Evolutionary conservation across 2,329 filamentous ascomycete genomes (phyloP).

Genomic region (Neonectria neomacrospora): DNA sequence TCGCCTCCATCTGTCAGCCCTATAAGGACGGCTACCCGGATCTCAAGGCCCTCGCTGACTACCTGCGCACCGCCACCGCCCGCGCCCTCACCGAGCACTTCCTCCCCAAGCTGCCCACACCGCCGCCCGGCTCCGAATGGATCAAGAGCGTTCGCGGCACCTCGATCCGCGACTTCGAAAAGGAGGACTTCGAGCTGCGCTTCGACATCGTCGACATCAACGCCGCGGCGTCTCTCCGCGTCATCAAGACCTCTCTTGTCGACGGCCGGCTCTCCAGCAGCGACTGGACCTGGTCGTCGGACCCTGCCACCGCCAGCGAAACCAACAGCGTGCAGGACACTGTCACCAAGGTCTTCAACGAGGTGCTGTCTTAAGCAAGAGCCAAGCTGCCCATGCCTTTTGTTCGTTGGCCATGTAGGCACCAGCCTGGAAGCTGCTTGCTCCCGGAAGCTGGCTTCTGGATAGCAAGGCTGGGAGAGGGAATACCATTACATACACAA

Average conservation of each 20-base stretch:
- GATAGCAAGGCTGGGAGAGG: neutral
- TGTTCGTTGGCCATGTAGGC: neutral
- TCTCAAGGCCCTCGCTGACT: constrained; percentile 57
- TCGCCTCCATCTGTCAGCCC: constrained; percentile 56
- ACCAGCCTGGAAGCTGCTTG: neutral
- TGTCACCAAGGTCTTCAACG: constrained; percentile 34
- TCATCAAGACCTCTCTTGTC: constrained; percentile 36
- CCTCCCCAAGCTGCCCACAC: constrained; percentile 39
- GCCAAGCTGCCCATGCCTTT: neutral
- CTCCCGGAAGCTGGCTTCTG: constrained; percentile 5
- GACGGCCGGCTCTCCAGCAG: constrained; percentile 29
- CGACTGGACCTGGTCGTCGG: constrained; percentile 48
- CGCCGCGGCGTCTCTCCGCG: constrained; percentile 34
- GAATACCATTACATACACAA: neutral
- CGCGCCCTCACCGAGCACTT: constrained; percentile 54
- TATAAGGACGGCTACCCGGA: constrained; percentile 58
- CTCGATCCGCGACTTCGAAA: constrained; percentile 45
- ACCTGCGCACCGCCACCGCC: constrained; percentile 57
- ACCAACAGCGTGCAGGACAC: constrained; percentile 37
- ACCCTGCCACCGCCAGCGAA: constrained; percentile 27
- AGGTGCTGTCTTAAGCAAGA: constrained; percentile 33
- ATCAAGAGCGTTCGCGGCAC: constrained; percentile 48
- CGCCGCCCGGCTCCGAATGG: constrained; percentile 39
- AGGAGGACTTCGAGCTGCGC: constrained; percentile 45
- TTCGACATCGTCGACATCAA: constrained; percentile 46